These are phyloP conservation scores for Pseudogymnoascus destructans DNA, from an alignment of 2,329 filamentous ascomycete genomes.

Conservation along the genomic window DNA sequence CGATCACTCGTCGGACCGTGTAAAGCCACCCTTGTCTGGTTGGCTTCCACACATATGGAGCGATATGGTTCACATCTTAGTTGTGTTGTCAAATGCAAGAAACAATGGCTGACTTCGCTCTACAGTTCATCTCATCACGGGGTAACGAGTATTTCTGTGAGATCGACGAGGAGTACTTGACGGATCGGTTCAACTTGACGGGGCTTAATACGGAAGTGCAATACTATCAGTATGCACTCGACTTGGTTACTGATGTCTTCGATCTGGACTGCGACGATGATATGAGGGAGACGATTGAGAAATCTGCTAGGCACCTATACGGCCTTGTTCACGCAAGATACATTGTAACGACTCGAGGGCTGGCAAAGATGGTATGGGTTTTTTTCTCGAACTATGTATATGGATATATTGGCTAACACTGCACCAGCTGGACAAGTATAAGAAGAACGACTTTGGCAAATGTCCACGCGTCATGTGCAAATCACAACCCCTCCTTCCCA, in stretches of 20 bases:
- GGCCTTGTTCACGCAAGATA: constrained; percentile 93
- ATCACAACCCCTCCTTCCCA: constrained; percentile 82
- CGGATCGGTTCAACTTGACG: constrained; percentile 94
- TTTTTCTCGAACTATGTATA: not conserved
- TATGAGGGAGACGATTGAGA: constrained; percentile 95
- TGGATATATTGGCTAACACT: constrained; percentile 14
- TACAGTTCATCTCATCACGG: constrained; percentile 80
- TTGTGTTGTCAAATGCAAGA: not conserved
- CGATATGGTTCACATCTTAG: not conserved
- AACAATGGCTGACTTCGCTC: not conserved
- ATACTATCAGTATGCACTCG: constrained; percentile 97
- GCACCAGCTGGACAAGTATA: constrained; percentile 87
- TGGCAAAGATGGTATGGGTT: constrained; percentile 79
- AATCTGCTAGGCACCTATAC: constrained; percentile 89
- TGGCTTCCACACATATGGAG: not conserved
- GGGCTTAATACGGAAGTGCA: constrained; percentile 94
- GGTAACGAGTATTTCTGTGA: constrained; percentile 99
- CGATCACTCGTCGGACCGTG: not conserved
- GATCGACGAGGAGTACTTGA: constrained; percentile 97
- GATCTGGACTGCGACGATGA: constrained; percentile 98
- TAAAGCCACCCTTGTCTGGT: not conserved
- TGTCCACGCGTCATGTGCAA: constrained; percentile 94
- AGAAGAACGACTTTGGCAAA: constrained; percentile 95
- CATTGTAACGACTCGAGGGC: constrained; percentile 85
- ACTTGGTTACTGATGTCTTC: constrained; percentile 95